Evolutionary conservation across 2,329 filamentous ascomycete genomes (phyloP).

Genomic region (Ciborinia camelliae): DNA sequence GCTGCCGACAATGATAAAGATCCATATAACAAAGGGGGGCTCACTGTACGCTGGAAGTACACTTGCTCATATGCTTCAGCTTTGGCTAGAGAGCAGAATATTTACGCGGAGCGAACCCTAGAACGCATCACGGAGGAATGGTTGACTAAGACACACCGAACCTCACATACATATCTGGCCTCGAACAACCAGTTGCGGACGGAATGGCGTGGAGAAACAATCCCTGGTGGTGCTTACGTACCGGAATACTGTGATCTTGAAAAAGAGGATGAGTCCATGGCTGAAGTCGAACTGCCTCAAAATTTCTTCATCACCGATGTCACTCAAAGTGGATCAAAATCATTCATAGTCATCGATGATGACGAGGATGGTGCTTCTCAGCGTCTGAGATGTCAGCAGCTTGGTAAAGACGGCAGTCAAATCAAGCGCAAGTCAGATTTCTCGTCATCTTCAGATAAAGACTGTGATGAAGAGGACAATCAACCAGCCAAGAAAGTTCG

Average conservation of each 20-base stretch:
- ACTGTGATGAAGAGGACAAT: background rate
- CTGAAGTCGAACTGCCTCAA: background rate
- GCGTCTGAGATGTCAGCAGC: background rate
- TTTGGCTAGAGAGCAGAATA: conserved; percentile 28
- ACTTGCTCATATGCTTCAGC: conserved; percentile 30
- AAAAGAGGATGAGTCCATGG: conserved; percentile 17
- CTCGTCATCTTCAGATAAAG: background rate
- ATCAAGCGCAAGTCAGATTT: conserved; percentile 8
- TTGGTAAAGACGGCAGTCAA: background rate
- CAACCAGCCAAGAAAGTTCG: background rate
- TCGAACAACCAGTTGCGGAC: conserved; percentile 19
- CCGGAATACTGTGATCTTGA: conserved; percentile 21
- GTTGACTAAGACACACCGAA: background rate
- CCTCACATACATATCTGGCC: conserved; percentile 11
- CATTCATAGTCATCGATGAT: background rate
- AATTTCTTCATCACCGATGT: background rate
- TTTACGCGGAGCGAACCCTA: conserved; percentile 26
- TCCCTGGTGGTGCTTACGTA: conserved; percentile 42
- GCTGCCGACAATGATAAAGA: background rate
- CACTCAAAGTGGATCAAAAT: background rate
- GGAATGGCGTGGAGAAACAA: conserved; percentile 42
- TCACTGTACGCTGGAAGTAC: conserved; percentile 54
- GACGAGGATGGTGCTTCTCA: background rate
- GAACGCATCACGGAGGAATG: conserved; percentile 22
- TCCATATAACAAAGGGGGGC: conserved; percentile 33